A percentile compares a stretch with the other conserved stretches of the same genome.
phyloP scores from a whole-genome alignment of 2,329 filamentous ascomycete species.

The Metarhizium album region DNA sequence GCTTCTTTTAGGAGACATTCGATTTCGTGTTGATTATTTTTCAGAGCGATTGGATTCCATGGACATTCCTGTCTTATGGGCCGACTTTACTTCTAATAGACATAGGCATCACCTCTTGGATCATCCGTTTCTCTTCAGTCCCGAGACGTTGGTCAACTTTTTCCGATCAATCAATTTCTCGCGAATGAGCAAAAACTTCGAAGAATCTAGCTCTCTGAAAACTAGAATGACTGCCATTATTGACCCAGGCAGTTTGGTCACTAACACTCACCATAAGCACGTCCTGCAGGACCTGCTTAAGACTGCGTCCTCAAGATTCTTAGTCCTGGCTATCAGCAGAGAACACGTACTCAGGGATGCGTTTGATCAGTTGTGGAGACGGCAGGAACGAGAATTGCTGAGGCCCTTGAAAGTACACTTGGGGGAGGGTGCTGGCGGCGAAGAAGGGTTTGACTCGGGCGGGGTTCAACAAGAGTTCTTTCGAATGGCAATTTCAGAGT shows the following conservation, averaged over 20 bases:
- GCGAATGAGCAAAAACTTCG: conserved; percentile 70
- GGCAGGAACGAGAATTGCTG: conserved; percentile 70
- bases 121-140: conserved; percentile 69
- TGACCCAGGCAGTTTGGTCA: conserved; percentile 42
- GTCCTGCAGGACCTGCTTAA: conserved; percentile 53
- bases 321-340: conserved; percentile 59
- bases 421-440: conserved; percentile 69
- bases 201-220: conserved; percentile 51
- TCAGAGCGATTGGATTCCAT: conserved; percentile 65
- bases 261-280: conserved; percentile 46
- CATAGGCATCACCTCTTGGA: conserved; percentile 66
- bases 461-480: conserved; percentile 98
- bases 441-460: conserved; percentile 86
- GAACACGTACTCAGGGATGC: conserved; percentile 59
- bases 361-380: conserved; percentile 81
- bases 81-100: conserved; percentile 47
- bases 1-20: conserved; percentile 53
- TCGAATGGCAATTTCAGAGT: conserved; percentile 68
- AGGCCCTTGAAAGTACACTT: conserved; percentile 82
- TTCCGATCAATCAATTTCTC: conserved; percentile 85
- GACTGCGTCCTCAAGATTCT: conserved; percentile 57
- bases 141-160: conserved; percentile 63
- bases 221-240: conserved; percentile 46
- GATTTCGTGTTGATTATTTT: conserved; percentile 68
- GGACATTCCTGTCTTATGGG: conserved; percentile 64